Percentiles rank a stretch among this genome's conserved stretches.
These are phyloP conservation scores for Sordariomycetes sp. DNA, from an alignment of 2,329 filamentous ascomycete genomes.

Conservation along the genomic window DNA sequence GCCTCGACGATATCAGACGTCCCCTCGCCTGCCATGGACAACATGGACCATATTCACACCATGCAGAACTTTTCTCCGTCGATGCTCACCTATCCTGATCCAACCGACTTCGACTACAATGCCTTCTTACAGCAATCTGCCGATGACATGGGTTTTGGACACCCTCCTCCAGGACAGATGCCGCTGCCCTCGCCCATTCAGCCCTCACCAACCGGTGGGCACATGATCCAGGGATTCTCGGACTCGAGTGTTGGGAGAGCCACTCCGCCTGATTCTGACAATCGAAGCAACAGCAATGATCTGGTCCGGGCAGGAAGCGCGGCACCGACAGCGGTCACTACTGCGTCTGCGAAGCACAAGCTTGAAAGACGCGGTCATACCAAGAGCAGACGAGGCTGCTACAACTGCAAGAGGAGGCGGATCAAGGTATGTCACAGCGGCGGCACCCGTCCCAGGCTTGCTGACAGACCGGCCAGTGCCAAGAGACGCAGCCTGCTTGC, in stretches of 20 bases:
- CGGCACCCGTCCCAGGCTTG: background rate
- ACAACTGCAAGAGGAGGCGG: slow-evolving; percentile 56
- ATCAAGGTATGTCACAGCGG: slow-evolving; percentile 41
- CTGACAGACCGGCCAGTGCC: slow-evolving; percentile 36
- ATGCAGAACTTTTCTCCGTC: slow-evolving; percentile 3
- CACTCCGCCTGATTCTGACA: slow-evolving; percentile 1
- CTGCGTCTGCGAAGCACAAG: slow-evolving; percentile 22
- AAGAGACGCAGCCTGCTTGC: slow-evolving; percentile 55
- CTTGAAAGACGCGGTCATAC: slow-evolving; percentile 53
- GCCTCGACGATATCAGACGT: background rate
- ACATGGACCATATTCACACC: too few relatives aligned
- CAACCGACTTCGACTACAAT: slow-evolving; percentile 3
- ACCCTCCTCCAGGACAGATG: background rate
- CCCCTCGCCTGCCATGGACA: background rate
- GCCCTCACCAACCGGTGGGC: background rate
- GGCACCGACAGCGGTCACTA: slow-evolving; percentile 2
- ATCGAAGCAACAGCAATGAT: background rate
- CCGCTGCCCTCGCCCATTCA: background rate
- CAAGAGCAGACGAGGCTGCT: slow-evolving; percentile 57
- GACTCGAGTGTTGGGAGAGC: slow-evolving; percentile 2
- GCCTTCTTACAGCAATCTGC: slow-evolving; percentile 1
- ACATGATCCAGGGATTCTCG: background rate
- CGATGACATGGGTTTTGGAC: slow-evolving; percentile 1
- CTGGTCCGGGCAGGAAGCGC: background rate
- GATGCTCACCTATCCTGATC: slow-evolving; percentile 2